Evolutionary conservation across 2,329 filamentous ascomycete genomes (phyloP), one percentile per base, ranked within the genome.

Genomic region (Stagonosporopsis cucurbitacearum): DNA sequence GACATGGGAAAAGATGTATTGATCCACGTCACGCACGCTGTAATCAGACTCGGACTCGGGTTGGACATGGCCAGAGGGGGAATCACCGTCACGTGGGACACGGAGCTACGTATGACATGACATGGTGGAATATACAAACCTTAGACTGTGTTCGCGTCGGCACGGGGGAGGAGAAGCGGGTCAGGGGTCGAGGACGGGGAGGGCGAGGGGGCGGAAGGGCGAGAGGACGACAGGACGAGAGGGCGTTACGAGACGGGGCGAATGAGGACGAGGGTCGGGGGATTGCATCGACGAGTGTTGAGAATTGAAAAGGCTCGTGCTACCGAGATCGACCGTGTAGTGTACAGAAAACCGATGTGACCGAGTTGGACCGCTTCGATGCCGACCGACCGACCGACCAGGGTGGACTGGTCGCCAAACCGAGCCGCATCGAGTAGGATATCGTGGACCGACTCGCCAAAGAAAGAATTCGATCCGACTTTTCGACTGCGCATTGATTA

Each of bases 401-500:
- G 62, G 50, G 50, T 54, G 59, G 59, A 63, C 59, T 17, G 59
- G 58, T 57, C 59, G 64, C 58, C 58, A 64, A 50, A 59, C 56
- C 66, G 64, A 62, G 70, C 66, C 67, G 72, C 64, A 68, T 64
- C 71, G 71, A 66, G 67, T 55, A 58, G 66, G 60, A 66, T 58
- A 63, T 73, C 70, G 72, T 65, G 68, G 71, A 72, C 65, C 69
- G 72, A 55, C 67, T 69, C 67, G 69, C 65, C 62, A 72, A 66
- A 67, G 49, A 63, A 60, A 66, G 60, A 58, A 58, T 67, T 56
- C 65, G 68, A 66, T 63, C 67, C 70, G 71, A 68, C 58, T 65
- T 64, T 62, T 64, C 68, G 66, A 70, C 71, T 74, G 71, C 67
- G 68, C 62, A 65, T 64, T 61, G 62, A 74, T 75, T 71, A 75